Base-by-base conservation (phyloP, 345 rosid genomes). In the Alliaria petiolata region DNA sequence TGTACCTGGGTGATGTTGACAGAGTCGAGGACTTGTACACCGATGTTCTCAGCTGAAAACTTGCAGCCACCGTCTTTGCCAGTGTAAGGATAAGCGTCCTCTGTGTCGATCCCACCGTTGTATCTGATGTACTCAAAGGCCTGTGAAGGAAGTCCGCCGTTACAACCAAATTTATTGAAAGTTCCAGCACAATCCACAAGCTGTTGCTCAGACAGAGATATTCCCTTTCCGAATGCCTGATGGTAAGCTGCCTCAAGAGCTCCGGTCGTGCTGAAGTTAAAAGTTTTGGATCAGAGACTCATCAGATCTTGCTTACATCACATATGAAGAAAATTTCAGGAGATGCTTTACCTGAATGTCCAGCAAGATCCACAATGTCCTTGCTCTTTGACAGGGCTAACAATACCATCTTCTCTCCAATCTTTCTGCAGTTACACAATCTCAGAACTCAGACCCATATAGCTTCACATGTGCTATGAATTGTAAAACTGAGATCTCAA, bases 301-400 rank as follows among this genome's bases (percentile, higher is more conserved):
- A 33, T n/a, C n/a, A n/a, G n/a, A n/a, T n/a, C n/a, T n/a, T 1
- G 3, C 8, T n/a, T 38, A 34, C 39, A 10, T 4, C 7, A 2
- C n/a, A n/a, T n/a, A n/a, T 6, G 1, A n/a, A n/a, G 12, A 8
- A 22, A 1, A 22, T 22, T 55, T n/a, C 25, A 12, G 25, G n/a
- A 15, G 42, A 13, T 19, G 19, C 28, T 15, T 45, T 69, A 90
- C 98, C 98, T 93, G 83, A 93, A 93, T 36, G 98, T 89, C 98
- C 97, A 93, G 82, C 97, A 93, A 78, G 98, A 90, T 71, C 98
- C 98, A 74, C 98, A 93, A n/a, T 77, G 81, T 26, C 98, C 97
- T 61, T 93, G 97, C 42, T 93, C 61, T 81, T 93, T 93, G 4
- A 93, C 88, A 2, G 96, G 92, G 74, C 96, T 90, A n/a, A 90